Conservation (phyloP, 2,329 filamentous ascomycete species). For the Cercospora sesami region DNA sequence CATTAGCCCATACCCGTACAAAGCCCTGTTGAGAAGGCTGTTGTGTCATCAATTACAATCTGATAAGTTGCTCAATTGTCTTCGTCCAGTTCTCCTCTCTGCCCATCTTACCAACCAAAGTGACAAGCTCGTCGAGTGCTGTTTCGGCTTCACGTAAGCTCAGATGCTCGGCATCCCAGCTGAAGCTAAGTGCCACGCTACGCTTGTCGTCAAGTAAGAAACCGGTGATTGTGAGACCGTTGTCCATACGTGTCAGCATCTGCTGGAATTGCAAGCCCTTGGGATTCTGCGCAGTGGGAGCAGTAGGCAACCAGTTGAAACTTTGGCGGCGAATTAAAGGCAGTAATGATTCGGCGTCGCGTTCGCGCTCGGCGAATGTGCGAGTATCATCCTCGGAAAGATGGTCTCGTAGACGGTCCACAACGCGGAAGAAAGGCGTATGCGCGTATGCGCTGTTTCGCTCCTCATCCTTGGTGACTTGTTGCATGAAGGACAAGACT, state of each 20-base stretch:
- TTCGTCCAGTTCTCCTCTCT: conserved; percentile 34
- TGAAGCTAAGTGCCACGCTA: conserved; percentile 35
- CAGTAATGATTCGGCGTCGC: conserved; percentile 35
- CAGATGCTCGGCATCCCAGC: conserved; percentile 39
- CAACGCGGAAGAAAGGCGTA: conserved; percentile 36
- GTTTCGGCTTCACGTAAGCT: conserved; percentile 32
- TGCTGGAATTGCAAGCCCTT: conserved; percentile 35
- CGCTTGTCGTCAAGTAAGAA: conserved; percentile 37
- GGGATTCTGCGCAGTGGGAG: conserved; percentile 33
- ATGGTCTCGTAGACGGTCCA: conserved; percentile 35
- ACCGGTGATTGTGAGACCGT: conserved; percentile 37
- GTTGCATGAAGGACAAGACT: conserved; percentile 35
- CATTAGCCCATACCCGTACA: background rate
- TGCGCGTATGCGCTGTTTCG: conserved; percentile 34
- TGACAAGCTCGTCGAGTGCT: conserved; percentile 31
- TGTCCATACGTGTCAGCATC: conserved; percentile 39
- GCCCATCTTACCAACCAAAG: conserved; percentile 32
- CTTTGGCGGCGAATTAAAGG: conserved; percentile 36
- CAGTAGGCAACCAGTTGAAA: conserved; percentile 39
- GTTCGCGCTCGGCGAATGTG: conserved; percentile 34
- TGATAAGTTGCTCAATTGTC: conserved; percentile 31
- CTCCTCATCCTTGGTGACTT: conserved; percentile 37
- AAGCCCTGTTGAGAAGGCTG: background rate
- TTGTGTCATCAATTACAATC: conserved; percentile 21
- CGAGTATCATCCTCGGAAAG: conserved; percentile 33